These are phyloP conservation scores for Thielaviopsis musarum DNA, from an alignment of 2,329 filamentous ascomycete species.

Conservation along the genomic window DNA sequence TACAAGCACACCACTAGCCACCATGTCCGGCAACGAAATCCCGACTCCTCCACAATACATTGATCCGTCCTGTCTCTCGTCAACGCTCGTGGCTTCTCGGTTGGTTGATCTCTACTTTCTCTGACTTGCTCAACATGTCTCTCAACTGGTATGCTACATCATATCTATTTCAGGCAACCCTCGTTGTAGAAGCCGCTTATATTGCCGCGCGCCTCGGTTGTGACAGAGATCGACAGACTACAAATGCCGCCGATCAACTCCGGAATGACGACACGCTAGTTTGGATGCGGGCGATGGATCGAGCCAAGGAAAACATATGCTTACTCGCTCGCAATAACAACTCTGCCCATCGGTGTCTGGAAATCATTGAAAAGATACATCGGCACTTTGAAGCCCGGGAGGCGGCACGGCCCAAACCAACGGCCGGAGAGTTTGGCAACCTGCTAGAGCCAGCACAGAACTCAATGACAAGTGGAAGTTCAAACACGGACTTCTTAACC, in stretches of 20 bases:
- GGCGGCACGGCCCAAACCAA: not conserved
- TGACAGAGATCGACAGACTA: not conserved
- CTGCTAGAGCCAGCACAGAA: not conserved
- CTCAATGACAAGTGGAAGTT: not conserved
- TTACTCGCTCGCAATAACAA: slow-evolving; percentile 1
- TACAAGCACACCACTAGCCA: not conserved
- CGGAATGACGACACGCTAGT: not conserved
- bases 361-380: slow-evolving; percentile 4
- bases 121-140: slow-evolving; percentile 18
- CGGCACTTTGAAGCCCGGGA: not conserved
- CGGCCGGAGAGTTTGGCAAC: not conserved
- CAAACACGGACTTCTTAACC: not conserved
- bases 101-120: slow-evolving; percentile 27
- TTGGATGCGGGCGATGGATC: not conserved
- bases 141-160: slow-evolving; percentile 27
- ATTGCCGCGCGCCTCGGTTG: slow-evolving; percentile 2
- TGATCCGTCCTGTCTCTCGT: slow-evolving; percentile 9
- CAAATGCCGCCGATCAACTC: not conserved
- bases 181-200: slow-evolving; percentile 21
- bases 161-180: slow-evolving; percentile 27
- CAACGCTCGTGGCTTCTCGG: slow-evolving; percentile 11
- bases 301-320: not conserved
- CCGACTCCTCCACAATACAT: not conserved
- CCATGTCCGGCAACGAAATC: not conserved
- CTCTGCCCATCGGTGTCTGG: slow-evolving; percentile 2